Evolutionary conservation across 140 eudicot genomes (phyloP).

Genomic region (Flaveria floridana): DNA sequence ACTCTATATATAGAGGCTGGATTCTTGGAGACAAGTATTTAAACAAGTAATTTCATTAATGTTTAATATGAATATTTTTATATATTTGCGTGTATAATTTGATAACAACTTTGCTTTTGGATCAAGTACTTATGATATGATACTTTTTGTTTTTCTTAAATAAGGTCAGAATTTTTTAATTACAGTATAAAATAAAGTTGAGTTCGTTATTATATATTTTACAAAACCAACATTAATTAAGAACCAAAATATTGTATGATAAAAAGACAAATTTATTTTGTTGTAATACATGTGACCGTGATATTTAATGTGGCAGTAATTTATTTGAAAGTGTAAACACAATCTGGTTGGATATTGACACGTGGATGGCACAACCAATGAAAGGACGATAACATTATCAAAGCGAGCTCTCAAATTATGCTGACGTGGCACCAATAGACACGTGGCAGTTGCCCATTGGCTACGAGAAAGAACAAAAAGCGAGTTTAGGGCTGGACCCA

Average conservation of each 20-base stretch:
- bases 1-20: no score
- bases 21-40: no score
- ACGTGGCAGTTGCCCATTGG: conserved; percentile 1
- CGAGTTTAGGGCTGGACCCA: conserved; percentile 14
- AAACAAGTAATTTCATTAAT: no score
- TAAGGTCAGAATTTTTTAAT: no score
- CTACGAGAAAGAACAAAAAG: neutral
- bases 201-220: no score
- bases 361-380: conserved; percentile 35
- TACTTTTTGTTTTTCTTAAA: no score
- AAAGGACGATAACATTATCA: conserved; percentile 37
- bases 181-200: no score
- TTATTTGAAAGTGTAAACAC: conserved; percentile 10
- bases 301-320: neutral
- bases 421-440: neutral
- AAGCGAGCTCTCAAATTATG: conserved; percentile 12
- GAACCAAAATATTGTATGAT: neutral
- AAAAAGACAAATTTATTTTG: conserved; percentile 7
- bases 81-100: neutral
- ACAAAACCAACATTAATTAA: neutral
- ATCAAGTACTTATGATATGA: neutral
- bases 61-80: no score
- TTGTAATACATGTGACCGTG: conserved; percentile 11
- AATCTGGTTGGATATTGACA: conserved; percentile 32
- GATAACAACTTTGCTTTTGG: neutral